Percentiles rank a stretch among this genome's conserved stretches.
Conservation (phyloP, 371 early-diverging fungal species). For the Mucor circinelloides region DNA sequence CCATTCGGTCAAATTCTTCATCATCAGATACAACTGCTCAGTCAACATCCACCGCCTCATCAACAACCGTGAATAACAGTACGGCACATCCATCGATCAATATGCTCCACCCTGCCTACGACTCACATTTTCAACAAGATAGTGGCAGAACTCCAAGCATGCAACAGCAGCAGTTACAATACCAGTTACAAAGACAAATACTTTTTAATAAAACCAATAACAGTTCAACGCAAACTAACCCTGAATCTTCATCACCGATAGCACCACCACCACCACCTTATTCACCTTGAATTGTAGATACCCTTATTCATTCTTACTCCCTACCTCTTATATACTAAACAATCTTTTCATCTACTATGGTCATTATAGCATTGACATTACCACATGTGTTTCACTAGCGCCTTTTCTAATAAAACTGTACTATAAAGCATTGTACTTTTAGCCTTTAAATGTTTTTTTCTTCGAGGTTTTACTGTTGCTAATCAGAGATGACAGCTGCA, state of each 20-base stretch:
- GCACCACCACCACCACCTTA: conserved; percentile 22
- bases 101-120: conserved; percentile 12
- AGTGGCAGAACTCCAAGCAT: conserved; percentile 12
- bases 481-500: background rate
- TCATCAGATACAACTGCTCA: background rate
- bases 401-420: background rate
- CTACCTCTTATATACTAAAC: background rate
- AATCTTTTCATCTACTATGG: background rate
- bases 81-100: background rate
- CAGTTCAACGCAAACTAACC: background rate
- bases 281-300: conserved; percentile 14
- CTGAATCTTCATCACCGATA: background rate
- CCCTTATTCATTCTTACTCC: background rate
- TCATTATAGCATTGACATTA: background rate
- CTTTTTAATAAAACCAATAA: background rate
- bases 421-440: background rate
- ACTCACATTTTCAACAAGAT: background rate
- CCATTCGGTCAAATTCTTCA: background rate
- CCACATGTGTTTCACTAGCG: background rate
- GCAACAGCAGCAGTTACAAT: conserved; percentile 24
- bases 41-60: conserved; percentile 4
- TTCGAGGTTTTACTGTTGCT: background rate
- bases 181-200: conserved; percentile 17
- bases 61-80: background rate
- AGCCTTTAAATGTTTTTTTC: background rate